phyloP scores from a whole-genome alignment of 768 basidiomycete genomes.

The Lentinula edodes region DNA sequence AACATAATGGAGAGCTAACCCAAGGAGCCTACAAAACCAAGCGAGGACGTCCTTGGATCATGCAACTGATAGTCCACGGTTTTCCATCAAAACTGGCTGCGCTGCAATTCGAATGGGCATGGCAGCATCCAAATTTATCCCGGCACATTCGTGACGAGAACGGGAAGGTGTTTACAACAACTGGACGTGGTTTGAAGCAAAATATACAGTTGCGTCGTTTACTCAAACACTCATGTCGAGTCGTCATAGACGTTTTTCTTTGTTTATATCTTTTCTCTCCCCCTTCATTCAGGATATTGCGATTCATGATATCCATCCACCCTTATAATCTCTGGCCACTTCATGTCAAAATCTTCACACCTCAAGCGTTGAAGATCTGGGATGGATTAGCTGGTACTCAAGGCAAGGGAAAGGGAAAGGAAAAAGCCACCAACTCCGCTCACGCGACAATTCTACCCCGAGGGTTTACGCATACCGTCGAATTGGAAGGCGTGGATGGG shows the following conservation, averaged over 20 bases:
- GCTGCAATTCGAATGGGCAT: slow-evolving; percentile 79
- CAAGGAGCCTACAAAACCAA: slow-evolving; percentile 68
- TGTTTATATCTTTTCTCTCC: background rate
- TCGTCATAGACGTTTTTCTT: no score
- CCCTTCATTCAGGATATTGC: slow-evolving; percentile 41
- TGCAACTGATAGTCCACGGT: slow-evolving; percentile 83
- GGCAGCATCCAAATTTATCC: slow-evolving; percentile 73
- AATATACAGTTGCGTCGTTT: slow-evolving; percentile 39
- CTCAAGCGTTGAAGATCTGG: slow-evolving; percentile 56
- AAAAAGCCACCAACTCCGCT: background rate
- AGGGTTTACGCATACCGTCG: slow-evolving; percentile 45
- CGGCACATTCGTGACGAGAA: slow-evolving; percentile 51
- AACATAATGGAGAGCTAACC: slow-evolving; percentile 76
- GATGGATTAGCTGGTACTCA: slow-evolving; percentile 7
- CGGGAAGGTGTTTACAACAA: slow-evolving; percentile 33
- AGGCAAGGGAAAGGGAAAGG: background rate
- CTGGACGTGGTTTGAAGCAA: slow-evolving; percentile 28
- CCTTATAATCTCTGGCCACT: slow-evolving; percentile 74
- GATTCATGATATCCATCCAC: slow-evolving; percentile 54
- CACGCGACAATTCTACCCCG: slow-evolving; percentile 33
- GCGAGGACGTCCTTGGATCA: slow-evolving; percentile 64
- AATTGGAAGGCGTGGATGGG: slow-evolving; percentile 69
- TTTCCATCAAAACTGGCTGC: slow-evolving; percentile 75
- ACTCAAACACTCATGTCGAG: no score
- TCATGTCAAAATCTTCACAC: slow-evolving; percentile 69